A percentile compares a stretch with the other conserved stretches of the same genome.
Evolutionary conservation across 768 basidiomycete species (phyloP).

Genomic region (Tylopilus balloui): DNA sequence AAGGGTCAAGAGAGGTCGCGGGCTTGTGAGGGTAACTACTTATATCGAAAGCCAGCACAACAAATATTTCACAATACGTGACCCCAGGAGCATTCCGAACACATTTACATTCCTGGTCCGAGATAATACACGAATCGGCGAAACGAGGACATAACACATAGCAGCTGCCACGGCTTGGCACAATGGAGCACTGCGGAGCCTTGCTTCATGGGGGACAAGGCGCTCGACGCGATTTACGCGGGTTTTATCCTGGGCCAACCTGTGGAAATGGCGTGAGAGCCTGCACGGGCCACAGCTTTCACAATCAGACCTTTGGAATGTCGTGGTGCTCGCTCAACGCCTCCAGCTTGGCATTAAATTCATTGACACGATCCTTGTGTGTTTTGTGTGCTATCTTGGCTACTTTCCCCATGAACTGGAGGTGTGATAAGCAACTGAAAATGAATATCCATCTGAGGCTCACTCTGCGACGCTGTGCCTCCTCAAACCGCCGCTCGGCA

Average conservation of each 20-base stretch:
- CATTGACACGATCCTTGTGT: constrained; percentile 90
- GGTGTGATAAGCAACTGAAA: constrained; percentile 8
- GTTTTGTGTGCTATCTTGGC: constrained; percentile 76
- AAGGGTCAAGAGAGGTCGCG: constrained; percentile 34
- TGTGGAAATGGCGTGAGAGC: constrained; percentile 33
- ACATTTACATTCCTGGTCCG: constrained; percentile 22
- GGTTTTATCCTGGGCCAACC: constrained; percentile 83
- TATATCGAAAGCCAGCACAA: constrained; percentile 34
- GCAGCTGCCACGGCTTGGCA: constrained; percentile 18
- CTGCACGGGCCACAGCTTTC: constrained; percentile 26
- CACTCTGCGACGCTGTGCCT: constrained; percentile 79
- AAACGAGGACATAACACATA: constrained; percentile 13
- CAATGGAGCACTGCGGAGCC: constrained; percentile 10
- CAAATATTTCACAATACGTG: constrained; percentile 36
- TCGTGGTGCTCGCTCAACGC: constrained; percentile 90
- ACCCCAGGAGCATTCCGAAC: constrained; percentile 23
- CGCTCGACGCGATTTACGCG: constrained; percentile 29
- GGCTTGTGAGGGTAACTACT: constrained; percentile 35
- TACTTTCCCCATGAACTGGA: constrained; percentile 71
- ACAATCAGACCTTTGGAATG: constrained; percentile 72
- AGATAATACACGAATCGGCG: constrained; percentile 21
- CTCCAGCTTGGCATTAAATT: constrained; percentile 86
- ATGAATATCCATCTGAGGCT: constrained; percentile 22
- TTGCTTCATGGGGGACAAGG: constrained; percentile 12
- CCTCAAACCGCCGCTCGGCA: constrained; percentile 84